Evolutionary conservation across 2,329 filamentous ascomycete genomes (phyloP), one percentile per base, ranked within the genome.

Genomic region (Ilyonectria robusta): DNA sequence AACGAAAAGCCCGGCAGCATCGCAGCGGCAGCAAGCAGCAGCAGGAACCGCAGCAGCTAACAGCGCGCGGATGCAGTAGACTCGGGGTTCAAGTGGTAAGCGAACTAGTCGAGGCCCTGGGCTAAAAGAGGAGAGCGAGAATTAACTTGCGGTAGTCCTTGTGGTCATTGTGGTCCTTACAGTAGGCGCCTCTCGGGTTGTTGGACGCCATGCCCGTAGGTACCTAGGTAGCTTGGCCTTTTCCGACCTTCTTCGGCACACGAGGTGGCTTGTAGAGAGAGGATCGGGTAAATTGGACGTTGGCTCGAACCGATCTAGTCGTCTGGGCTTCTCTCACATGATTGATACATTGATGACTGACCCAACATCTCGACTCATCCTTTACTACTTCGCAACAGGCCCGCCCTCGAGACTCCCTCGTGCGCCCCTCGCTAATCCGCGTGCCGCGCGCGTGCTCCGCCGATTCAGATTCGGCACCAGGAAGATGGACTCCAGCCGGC

Each of bases 11-110:
- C 26, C 29, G n/a, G 26, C 48, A 51, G 26, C 29, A 51, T 29
- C 23, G 26, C 46, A 29, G 46, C 46, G 42, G 42, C 42, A 46
- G 19, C 10, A 10, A 33, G 31, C 40, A 42, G 40, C 40, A 51
- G 48, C 50, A 53, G 50, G 50, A 53, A 53, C 50, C 50, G 31
- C 53, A 66, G 51, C 37, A 48, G 51, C 57, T 59, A 50, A 55
- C 53, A 44, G 54, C 62, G 51, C 62, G 51, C 62, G 44, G 42
- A 37, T 65, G 56, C 62, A 51, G 56, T 55, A 48, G 60, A 48
- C 46, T 65, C 44, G 42, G 54, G 42, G 51, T 54, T 54, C 51
- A 13, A 35, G 31, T 40, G 33, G 33, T 54, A 40, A 40, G 51
- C 51, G 51, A 54, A 33, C 23, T 57, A 57, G 37, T 55, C 51